A percentile compares a stretch with the other conserved stretches of the same genome.
Evolutionary conservation across 805 yeast genomes (phyloP).

Genomic region (Wickerhamomyces bisporus): DNA sequence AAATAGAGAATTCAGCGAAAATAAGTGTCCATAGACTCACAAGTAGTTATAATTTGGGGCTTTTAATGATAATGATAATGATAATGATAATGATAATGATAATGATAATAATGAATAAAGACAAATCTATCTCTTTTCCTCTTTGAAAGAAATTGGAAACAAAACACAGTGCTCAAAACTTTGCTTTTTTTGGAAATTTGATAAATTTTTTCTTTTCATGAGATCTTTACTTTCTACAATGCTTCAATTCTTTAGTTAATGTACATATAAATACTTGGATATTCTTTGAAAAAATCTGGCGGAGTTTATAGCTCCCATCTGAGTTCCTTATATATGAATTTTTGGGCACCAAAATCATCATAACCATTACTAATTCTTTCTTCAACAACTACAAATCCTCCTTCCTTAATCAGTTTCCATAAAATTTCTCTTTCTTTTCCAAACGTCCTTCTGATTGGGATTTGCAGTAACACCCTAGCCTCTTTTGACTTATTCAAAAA

Average conservation of each 20-base stretch:
- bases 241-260: too few relatives aligned
- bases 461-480: conserved; percentile 57
- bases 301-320: conserved; percentile 15
- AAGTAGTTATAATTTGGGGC: too few relatives aligned
- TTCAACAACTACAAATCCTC: conserved; percentile 24
- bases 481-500: conserved; percentile 34
- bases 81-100: too few relatives aligned
- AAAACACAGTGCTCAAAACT: conserved; percentile 4
- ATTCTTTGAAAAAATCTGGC: too few relatives aligned
- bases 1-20: too few relatives aligned
- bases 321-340: conserved; percentile 41
- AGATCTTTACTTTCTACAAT: too few relatives aligned
- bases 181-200: background rate
- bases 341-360: conserved; percentile 81
- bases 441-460: conserved; percentile 69
- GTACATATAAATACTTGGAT: too few relatives aligned
- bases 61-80: too few relatives aligned
- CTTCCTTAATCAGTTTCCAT: conserved; percentile 47
- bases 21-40: too few relatives aligned
- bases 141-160: too few relatives aligned
- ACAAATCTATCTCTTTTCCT: too few relatives aligned
- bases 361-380: conserved; percentile 45
- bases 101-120: too few relatives aligned
- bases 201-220: conserved; percentile 1
- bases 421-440: conserved; percentile 58